Conservation (phyloP, 2,329 filamentous ascomycete species). For the Leptodontidium sp. region DNA sequence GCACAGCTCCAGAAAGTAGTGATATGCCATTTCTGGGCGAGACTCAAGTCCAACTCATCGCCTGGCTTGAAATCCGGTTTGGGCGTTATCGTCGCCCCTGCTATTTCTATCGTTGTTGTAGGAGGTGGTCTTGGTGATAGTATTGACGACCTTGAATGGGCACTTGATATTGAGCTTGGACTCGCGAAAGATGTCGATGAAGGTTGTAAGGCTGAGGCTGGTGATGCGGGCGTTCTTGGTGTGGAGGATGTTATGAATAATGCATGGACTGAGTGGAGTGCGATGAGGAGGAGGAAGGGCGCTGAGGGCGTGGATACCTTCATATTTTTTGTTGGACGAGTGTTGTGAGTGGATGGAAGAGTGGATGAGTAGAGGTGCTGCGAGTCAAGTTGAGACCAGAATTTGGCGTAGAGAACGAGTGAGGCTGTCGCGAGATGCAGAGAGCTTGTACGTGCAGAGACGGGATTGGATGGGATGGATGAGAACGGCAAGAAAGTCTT, state of each 20-base stretch:
- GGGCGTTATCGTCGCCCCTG: constrained; percentile 31
- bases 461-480: constrained; percentile 18
- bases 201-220: constrained; percentile 1
- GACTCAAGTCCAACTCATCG: constrained; percentile 11
- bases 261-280: not conserved
- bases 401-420: not conserved
- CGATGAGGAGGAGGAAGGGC: not conserved
- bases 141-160: not conserved
- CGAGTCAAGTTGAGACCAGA: not conserved
- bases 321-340: not conserved
- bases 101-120: constrained; percentile 10
- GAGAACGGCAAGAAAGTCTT: constrained; percentile 1
- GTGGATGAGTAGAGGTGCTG: not conserved
- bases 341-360: not conserved
- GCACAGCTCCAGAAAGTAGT: constrained; percentile 44
- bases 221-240: not conserved
- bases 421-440: constrained; percentile 15
- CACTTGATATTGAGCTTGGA: not conserved
- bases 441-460: constrained; percentile 23
- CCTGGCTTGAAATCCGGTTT: constrained; percentile 21
- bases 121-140: not conserved
- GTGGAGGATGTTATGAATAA: constrained; percentile 8
- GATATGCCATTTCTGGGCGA: constrained; percentile 44
- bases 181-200: not conserved
- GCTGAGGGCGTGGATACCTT: not conserved